phyloP scores from a whole-genome alignment of 176 grass and related monocot species.

The Rhynchospora pubera region DNA sequence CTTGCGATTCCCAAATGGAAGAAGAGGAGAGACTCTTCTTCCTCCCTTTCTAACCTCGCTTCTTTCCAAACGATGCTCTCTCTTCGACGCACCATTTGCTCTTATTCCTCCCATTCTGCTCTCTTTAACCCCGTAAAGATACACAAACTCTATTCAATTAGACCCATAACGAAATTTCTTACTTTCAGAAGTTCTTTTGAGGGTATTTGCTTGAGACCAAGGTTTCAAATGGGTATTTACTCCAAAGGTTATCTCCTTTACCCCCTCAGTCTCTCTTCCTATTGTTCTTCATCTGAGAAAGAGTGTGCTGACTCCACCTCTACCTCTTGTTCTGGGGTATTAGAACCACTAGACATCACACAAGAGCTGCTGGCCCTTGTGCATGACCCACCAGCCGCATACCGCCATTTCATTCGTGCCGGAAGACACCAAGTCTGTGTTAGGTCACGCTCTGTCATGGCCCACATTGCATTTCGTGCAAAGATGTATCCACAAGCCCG shows the following conservation, averaged over 20 bases:
- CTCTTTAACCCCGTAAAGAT: not conserved
- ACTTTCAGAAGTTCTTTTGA: not conserved
- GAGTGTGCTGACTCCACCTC: slow-evolving; percentile 20
- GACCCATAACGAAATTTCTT: not conserved
- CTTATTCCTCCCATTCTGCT: not conserved
- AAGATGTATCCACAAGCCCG: slow-evolving; percentile 31
- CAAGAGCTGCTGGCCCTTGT: slow-evolving; percentile 18
- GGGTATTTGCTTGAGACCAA: not conserved
- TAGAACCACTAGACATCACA: slow-evolving; percentile 14
- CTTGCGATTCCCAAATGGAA: slow-evolving; percentile 20
- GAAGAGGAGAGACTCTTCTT: slow-evolving; percentile 30
- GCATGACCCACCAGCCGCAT: slow-evolving; percentile 29
- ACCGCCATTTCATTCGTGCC: slow-evolving; percentile 28
- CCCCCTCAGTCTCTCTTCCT: not conserved
- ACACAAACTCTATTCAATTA: not conserved
- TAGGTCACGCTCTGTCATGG: slow-evolving; percentile 30
- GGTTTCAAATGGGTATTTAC: not conserved
- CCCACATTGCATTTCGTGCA: slow-evolving; percentile 29
- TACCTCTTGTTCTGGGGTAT: slow-evolving; percentile 1
- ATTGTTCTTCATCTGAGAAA: slow-evolving; percentile 5
- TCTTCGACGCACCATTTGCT: not conserved
- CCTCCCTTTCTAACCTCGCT: slow-evolving; percentile 1
- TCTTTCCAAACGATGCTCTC: slow-evolving; percentile 13
- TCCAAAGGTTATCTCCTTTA: not conserved
- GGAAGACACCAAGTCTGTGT: slow-evolving; percentile 16